phyloP scores from a whole-genome alignment of 139 green algal species.

The Haematococcus sp. region DNA sequence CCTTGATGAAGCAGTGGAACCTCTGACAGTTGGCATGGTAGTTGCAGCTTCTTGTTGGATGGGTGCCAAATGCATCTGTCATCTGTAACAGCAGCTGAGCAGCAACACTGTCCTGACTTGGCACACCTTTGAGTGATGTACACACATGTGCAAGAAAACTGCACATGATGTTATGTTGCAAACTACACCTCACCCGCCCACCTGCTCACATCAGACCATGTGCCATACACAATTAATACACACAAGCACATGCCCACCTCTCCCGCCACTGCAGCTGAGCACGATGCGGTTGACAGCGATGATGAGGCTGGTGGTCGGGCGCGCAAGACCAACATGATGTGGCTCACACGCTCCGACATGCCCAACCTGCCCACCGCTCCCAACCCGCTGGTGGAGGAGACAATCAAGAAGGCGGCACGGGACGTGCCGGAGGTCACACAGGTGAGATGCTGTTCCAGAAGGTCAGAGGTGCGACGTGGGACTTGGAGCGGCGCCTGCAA shows the following conservation, averaged over 20 bases:
- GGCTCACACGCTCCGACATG: conserved; percentile 33
- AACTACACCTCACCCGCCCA: too few species aligned
- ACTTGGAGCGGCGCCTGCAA: too few species aligned
- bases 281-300: conserved; percentile 3
- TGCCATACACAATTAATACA: too few species aligned
- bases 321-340: conserved; percentile 31
- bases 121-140: too few species aligned
- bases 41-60: not conserved
- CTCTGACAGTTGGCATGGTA: conserved; percentile 2
- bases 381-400: conserved; percentile 47
- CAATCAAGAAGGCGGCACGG: conserved; percentile 42
- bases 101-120: conserved; percentile 6
- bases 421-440: conserved; percentile 70
- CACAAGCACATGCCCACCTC: too few species aligned
- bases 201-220: too few species aligned
- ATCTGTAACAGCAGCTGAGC: conserved; percentile 20
- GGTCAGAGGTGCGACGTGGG: too few species aligned
- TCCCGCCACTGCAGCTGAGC: conserved; percentile 6
- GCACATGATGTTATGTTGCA: too few species aligned
- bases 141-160: too few species aligned
- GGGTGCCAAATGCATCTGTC: not conserved
- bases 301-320: not conserved
- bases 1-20: too few species aligned
- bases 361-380: conserved; percentile 11
- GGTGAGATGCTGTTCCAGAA: too few species aligned